These are phyloP conservation scores for Bidens hawaiensis DNA, from an alignment of 140 eudicot species.

Conservation along the genomic window DNA sequence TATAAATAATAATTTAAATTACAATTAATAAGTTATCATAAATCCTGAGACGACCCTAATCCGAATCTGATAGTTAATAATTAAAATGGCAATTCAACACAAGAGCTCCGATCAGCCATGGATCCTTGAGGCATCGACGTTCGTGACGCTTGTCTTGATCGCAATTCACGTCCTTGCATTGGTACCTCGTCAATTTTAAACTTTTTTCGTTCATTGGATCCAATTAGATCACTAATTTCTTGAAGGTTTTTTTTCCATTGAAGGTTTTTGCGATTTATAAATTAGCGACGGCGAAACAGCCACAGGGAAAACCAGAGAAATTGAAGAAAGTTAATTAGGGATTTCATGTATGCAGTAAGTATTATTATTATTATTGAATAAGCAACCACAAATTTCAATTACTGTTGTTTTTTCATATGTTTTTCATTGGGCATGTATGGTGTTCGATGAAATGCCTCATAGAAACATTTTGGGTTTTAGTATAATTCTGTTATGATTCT, in stretches of 20 bases:
- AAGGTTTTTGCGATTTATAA: constrained; percentile 30
- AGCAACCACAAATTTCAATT: background rate
- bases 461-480: background rate
- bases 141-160: constrained; percentile 24
- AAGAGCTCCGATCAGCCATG: constrained; percentile 27
- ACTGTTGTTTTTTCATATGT: background rate
- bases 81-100: constrained; percentile 7
- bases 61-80: background rate
- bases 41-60: background rate
- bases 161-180: constrained; percentile 26
- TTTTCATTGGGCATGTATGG: background rate
- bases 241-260: background rate
- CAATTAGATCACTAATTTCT: background rate
- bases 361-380: background rate
- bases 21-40: background rate
- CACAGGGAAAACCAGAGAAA: constrained; percentile 19
- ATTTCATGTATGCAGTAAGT: constrained; percentile 6
- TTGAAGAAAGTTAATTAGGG: constrained; percentile 27
- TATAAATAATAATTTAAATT: no score
- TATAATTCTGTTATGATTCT: no score
- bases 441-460: constrained; percentile 20
- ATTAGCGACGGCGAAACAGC: constrained; percentile 26
- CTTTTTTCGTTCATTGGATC: background rate
- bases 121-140: constrained; percentile 30
- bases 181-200: constrained; percentile 5